phyloP scores from a whole-genome alignment of 2,329 filamentous ascomycete species.

The Coniochaeta prunicola region DNA sequence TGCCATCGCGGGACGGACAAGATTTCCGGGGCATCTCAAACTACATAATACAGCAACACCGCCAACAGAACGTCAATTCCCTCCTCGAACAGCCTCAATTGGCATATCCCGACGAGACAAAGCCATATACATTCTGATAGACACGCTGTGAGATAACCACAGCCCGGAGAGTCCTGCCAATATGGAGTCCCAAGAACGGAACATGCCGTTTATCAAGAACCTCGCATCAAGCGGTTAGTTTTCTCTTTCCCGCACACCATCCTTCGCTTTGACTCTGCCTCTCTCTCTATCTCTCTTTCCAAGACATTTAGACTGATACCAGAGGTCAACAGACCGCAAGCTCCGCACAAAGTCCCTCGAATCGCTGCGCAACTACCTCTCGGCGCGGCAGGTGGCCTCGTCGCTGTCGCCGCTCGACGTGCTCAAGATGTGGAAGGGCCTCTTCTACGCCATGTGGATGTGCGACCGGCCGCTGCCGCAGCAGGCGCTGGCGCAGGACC shows the following conservation, averaged over 20 bases:
- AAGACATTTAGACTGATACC: background rate
- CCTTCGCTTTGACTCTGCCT: background rate
- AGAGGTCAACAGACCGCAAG: conserved; percentile 57
- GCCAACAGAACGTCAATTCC: background rate
- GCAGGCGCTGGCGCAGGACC: conserved; percentile 71
- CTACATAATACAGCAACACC: background rate
- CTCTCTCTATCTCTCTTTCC: conserved; percentile 2
- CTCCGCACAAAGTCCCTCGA: conserved; percentile 69
- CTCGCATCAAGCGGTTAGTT: conserved; percentile 73
- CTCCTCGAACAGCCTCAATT: background rate
- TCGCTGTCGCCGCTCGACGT: conserved; percentile 62
- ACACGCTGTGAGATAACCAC: background rate
- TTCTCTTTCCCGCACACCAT: background rate
- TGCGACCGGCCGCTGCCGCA: conserved; percentile 83
- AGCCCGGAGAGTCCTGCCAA: conserved; percentile 8
- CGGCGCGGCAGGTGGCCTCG: conserved; percentile 40
- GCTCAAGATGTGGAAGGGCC: conserved; percentile 87
- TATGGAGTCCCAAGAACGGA: conserved; percentile 36
- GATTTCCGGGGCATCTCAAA: background rate
- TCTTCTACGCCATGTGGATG: conserved; percentile 94
- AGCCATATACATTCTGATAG: background rate
- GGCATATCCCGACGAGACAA: background rate
- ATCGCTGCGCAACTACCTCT: conserved; percentile 72
- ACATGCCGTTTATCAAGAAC: conserved; percentile 72
- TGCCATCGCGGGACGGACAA: background rate